Conservation (phyloP, 202 grass and related monocot species). For the Brachypodium distachyon region DNA sequence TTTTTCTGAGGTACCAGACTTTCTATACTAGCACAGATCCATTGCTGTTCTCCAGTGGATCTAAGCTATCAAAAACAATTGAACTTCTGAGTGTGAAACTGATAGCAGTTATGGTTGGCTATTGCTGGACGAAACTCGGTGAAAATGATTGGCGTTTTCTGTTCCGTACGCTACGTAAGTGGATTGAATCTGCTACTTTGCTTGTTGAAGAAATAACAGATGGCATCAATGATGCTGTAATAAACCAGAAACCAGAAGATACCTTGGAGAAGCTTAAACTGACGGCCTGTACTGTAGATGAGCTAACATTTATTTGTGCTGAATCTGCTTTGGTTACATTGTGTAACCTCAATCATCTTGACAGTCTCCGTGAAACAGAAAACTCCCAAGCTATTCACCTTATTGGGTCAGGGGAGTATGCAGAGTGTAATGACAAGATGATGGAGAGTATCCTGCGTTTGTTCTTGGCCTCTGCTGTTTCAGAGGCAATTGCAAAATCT, state of each 20-base stretch:
- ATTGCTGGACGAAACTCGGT: conserved; percentile 67
- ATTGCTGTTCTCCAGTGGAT: conserved; percentile 11
- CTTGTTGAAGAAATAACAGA: conserved; percentile 86
- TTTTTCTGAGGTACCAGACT: conserved; percentile 59
- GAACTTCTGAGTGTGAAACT: conserved; percentile 70
- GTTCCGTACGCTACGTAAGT: conserved; percentile 43
- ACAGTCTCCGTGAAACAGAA: conserved; percentile 39
- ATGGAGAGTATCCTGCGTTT: conserved; percentile 65
- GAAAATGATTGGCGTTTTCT: conserved; percentile 76
- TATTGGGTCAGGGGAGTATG: conserved; percentile 41
- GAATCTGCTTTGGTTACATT: conserved; percentile 56
- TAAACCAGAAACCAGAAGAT: conserved; percentile 36
- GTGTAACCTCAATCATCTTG: conserved; percentile 49
- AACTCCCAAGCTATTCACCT: conserved; percentile 21
- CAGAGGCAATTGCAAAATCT: conserved; percentile 66
- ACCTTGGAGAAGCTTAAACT: conserved; percentile 53
- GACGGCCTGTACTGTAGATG: conserved; percentile 42
- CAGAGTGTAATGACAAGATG: conserved; percentile 56
- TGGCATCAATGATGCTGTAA: conserved; percentile 36
- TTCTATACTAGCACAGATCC: conserved; percentile 23
- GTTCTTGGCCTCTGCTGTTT: conserved; percentile 70
- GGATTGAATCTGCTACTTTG: conserved; percentile 69
- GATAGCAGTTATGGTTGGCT: conserved; percentile 56
- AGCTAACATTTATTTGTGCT: conserved; percentile 43
- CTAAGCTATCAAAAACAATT: conserved; percentile 22